Evolutionary conservation across 2,329 filamentous ascomycete species (phyloP), one percentile per base, ranked within the genome.

Genomic region (Penicillium sp.): DNA sequence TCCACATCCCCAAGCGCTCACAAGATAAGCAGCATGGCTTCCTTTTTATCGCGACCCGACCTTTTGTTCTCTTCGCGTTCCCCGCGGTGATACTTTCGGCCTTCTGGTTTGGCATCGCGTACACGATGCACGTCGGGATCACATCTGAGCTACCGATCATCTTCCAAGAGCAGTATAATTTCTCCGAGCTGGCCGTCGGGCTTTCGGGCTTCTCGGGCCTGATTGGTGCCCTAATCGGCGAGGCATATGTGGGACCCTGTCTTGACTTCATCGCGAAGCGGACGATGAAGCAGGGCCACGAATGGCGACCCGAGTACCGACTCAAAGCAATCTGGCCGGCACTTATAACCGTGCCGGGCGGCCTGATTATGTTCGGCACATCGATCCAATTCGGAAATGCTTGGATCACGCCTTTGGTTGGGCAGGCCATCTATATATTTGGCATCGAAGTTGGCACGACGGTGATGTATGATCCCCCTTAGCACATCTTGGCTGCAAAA

Each of bases 51-150:
- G 43, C 43, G 10, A 45, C 43, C 11, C 43, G 43, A 7, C 43
- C 43, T 22, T 45, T 45, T 40, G 43, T 45, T 9, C 43, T 45
- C 14, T 45, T 45, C 43, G 40, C 40, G 14, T 45, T n/a, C 36
- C 43, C 43, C 14, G 43, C 36, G 28, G 43, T 45, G 28, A 40
- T 45, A 35, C 43, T 45, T 13, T 45, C 43, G 22, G 43, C 43
- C 27, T 45, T 45, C 28, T 45, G 43, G 43, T 45, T 45, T n/a
- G 43, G 43, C 9, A 40, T 45, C 16, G 29, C 43, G 29, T 45
- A 45, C 43, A 45, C 40, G 43, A 45, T 45, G 43, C 43, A 45
- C 20, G 43, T 45, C 14, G 43, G 43, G 16, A 45, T 45, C 27
- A 45, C 43, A 13, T 16, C 43, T 28, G 43, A 45, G 36, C 40